Percentiles rank a stretch among this genome's conserved stretches.
These are phyloP conservation scores for Fusarium sp. DNA, from an alignment of 2,329 filamentous ascomycete genomes.

Conservation along the genomic window DNA sequence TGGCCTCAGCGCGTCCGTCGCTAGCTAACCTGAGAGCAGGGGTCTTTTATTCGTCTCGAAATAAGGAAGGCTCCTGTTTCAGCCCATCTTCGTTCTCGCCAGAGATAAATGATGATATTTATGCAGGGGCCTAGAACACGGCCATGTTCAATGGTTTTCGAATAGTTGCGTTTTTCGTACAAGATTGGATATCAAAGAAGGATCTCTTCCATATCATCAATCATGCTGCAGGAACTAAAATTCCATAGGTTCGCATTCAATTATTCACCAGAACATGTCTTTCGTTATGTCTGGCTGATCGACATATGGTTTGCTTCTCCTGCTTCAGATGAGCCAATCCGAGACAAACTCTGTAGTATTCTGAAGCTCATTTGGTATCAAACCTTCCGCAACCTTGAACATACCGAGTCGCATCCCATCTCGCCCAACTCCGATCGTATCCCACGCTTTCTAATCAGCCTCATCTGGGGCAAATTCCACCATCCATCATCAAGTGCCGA, in stretches of 20 bases:
- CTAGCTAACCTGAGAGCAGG: conserved; percentile 17
- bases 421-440: not conserved
- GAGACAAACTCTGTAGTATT: conserved; percentile 5
- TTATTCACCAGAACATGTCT: not conserved
- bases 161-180: conserved; percentile 14
- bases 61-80: conserved; percentile 34
- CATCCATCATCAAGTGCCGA: conserved; percentile 12
- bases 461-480: conserved; percentile 12
- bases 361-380: conserved; percentile 31
- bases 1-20: conserved; percentile 10
- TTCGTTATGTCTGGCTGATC: conserved; percentile 5
- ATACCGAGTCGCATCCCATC: not conserved
- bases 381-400: conserved; percentile 5
- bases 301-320: conserved; percentile 11
- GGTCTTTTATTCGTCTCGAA: conserved; percentile 29
- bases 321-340: conserved; percentile 13
- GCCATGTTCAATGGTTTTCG: conserved; percentile 1
- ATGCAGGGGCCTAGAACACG: conserved; percentile 29
- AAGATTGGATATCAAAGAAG: conserved; percentile 30
- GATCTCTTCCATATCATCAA: not conserved
- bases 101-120: conserved; percentile 25
- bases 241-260: not conserved
- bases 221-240: conserved; percentile 22
- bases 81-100: conserved; percentile 32
- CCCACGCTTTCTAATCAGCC: not conserved